phyloP scores from a whole-genome alignment of 2,329 filamentous ascomycete genomes.

The Cladosporium oxysporum region DNA sequence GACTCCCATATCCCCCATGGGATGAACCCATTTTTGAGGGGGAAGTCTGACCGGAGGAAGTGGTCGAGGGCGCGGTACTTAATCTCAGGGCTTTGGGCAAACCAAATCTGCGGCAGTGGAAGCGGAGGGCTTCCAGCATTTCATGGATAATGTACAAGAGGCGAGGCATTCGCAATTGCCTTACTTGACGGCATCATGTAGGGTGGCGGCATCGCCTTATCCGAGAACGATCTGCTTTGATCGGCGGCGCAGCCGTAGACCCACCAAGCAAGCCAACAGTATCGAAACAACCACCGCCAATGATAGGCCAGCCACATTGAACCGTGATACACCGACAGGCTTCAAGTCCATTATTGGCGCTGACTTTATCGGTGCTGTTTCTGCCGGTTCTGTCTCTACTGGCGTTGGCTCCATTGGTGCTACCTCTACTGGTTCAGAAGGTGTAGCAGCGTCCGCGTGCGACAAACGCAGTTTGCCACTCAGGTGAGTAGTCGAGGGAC shows the following conservation, averaged over 20 bases:
- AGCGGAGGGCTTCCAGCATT: background rate
- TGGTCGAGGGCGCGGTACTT: background rate
- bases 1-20: background rate
- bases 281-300: background rate
- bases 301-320: background rate
- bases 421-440: background rate
- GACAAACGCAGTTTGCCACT: background rate
- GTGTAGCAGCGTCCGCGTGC: background rate
- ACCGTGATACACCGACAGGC: background rate
- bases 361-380: background rate
- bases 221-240: background rate
- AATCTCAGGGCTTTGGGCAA: background rate
- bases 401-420: background rate
- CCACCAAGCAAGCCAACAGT: background rate
- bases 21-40: background rate
- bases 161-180: background rate
- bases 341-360: background rate
- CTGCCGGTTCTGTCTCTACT: background rate
- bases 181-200: background rate
- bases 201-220: background rate
- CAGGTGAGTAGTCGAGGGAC: background rate
- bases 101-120: too few species aligned
- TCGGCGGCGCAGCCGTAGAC: background rate
- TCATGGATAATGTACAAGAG: background rate
- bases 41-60: background rate